A percentile compares a stretch with the other conserved stretches of the same genome.
Evolutionary conservation across 2,329 filamentous ascomycete species (phyloP).

Genomic region (Exophiala sp.): DNA sequence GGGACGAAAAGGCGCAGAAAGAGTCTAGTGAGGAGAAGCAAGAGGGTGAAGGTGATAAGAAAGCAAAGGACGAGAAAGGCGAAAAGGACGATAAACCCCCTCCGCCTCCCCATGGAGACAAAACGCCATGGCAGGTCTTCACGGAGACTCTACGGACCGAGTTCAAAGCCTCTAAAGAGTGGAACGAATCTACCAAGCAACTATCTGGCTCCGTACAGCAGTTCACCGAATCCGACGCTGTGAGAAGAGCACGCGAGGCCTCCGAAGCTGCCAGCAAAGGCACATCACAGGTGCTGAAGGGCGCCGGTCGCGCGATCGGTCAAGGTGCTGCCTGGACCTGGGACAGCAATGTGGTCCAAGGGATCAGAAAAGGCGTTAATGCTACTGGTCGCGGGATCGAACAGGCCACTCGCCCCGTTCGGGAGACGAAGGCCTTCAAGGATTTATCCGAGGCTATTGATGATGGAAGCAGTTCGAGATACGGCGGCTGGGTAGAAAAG

Average conservation of each 20-base stretch:
- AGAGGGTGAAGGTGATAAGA: constrained; percentile 41
- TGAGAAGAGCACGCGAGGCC: constrained; percentile 78
- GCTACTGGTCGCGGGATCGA: constrained; percentile 83
- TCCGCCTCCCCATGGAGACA: constrained; percentile 94
- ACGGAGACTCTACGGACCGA: constrained; percentile 91
- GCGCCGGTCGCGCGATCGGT: constrained; percentile 80
- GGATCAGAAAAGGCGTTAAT: constrained; percentile 78
- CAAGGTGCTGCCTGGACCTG: constrained; percentile 95
- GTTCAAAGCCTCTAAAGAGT: constrained; percentile 96
- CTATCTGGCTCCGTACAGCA: constrained; percentile 84
- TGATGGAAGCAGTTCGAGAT: constrained; percentile 91
- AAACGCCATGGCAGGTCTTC: constrained; percentile 98
- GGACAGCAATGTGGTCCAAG: constrained; percentile 92
- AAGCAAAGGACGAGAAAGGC: constrained; percentile 44
- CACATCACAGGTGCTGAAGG: constrained; percentile 77
- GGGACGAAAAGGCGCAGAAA: constrained; percentile 35
- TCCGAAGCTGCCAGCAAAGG: constrained; percentile 84
- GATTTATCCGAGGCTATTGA: constrained; percentile 92
- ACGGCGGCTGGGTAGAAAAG: constrained; percentile 95
- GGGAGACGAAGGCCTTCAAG: constrained; percentile 92
- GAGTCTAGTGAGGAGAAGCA: constrained; percentile 39
- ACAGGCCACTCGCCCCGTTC: constrained; percentile 89
- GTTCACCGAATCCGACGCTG: constrained; percentile 87
- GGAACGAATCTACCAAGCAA: constrained; percentile 98
- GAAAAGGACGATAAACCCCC: constrained; percentile 64